A percentile compares a stretch with the other conserved stretches of the same genome.
phyloP scores from a whole-genome alignment of 306 rosid genomes.

The Albizia julibrissin region DNA sequence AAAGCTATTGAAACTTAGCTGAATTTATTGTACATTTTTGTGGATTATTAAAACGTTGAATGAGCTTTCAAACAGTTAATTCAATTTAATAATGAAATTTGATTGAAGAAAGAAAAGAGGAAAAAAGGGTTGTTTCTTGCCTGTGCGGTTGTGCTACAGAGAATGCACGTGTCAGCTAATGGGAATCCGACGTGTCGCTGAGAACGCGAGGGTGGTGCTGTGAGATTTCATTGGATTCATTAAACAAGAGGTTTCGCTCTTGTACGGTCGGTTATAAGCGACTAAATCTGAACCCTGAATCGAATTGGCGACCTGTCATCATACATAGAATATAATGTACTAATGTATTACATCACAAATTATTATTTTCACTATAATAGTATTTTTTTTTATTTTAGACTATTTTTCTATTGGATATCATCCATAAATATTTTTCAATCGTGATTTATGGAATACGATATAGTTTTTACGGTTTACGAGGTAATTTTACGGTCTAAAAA shows the following conservation, averaged over 20 bases:
- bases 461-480: too few species aligned
- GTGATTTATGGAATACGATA: too few species aligned
- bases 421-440: too few species aligned
- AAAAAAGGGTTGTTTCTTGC: background rate
- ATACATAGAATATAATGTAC: too few species aligned
- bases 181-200: slow-evolving; percentile 22
- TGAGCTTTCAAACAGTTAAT: too few species aligned
- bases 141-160: background rate
- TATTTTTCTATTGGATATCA: too few species aligned
- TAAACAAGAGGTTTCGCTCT: slow-evolving; percentile 11
- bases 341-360: background rate
- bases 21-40: too few species aligned
- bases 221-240: background rate
- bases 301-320: background rate
- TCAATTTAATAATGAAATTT: too few species aligned
- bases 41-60: too few species aligned
- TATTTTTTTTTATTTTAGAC: background rate
- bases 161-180: slow-evolving; percentile 41
- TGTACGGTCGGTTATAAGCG: background rate
- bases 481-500: too few species aligned
- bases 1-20: too few species aligned
- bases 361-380: background rate
- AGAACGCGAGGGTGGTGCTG: background rate
- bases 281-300: background rate
- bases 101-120: background rate